A percentile compares a stretch with the other conserved stretches of the same genome.
Evolutionary conservation across 2,329 filamentous ascomycete species (phyloP).

Genomic region (Hypoxylon sp.): DNA sequence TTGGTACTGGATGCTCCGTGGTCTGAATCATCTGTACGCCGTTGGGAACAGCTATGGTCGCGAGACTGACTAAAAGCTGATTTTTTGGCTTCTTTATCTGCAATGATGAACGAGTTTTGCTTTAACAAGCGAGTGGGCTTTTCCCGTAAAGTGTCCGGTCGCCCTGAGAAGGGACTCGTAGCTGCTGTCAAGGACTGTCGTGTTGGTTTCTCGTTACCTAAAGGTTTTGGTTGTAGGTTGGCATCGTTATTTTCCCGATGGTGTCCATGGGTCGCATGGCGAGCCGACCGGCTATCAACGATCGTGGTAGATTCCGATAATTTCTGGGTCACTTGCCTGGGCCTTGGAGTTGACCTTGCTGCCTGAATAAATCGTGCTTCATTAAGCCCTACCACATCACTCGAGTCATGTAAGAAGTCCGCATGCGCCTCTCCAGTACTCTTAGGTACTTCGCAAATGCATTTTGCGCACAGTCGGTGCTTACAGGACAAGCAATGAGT

Average conservation of each 20-base stretch:
- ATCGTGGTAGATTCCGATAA: slow-evolving; percentile 2
- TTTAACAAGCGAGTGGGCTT: slow-evolving; percentile 33
- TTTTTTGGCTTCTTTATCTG: slow-evolving; percentile 39
- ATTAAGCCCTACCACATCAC: slow-evolving; percentile 35
- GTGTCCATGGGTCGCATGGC: not conserved
- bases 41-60: slow-evolving; percentile 6
- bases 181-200: slow-evolving; percentile 2
- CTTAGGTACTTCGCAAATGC: slow-evolving; percentile 57
- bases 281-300: slow-evolving; percentile 8
- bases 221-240: not conserved
- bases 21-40: slow-evolving; percentile 12
- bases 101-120: slow-evolving; percentile 48
- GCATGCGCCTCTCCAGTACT: slow-evolving; percentile 44
- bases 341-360: slow-evolving; percentile 18
- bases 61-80: slow-evolving; percentile 13
- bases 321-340: not conserved
- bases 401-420: slow-evolving; percentile 45
- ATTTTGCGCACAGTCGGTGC: slow-evolving; percentile 66
- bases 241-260: not conserved
- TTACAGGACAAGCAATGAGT: slow-evolving; percentile 64
- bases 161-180: not conserved
- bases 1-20: slow-evolving; percentile 28
- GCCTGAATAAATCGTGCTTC: slow-evolving; percentile 30
- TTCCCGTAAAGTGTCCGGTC: not conserved
- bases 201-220: slow-evolving; percentile 1